Evolutionary conservation across 1,284 basidiomycete genomes (phyloP).

Genomic region (Leccinum pachyderme): DNA sequence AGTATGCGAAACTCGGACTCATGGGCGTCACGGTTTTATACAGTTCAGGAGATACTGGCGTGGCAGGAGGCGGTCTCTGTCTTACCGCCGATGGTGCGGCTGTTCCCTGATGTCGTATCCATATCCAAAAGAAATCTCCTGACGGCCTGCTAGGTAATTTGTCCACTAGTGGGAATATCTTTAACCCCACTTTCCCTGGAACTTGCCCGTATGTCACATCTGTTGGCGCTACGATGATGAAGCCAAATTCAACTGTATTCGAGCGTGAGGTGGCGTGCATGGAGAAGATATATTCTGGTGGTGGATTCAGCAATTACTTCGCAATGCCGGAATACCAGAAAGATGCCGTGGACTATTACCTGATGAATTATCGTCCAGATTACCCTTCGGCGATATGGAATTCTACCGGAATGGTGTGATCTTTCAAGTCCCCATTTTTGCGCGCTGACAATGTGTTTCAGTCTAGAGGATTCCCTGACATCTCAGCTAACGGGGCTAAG

Average conservation of each 20-base stretch:
- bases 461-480: constrained; percentile 46
- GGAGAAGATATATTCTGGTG: constrained; percentile 37
- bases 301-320: constrained; percentile 46
- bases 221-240: constrained; percentile 47
- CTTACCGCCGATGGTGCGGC: constrained; percentile 38
- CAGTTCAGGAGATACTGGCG: constrained; percentile 50
- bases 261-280: constrained; percentile 33
- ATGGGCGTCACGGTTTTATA: constrained; percentile 50
- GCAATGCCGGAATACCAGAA: constrained; percentile 38
- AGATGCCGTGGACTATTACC: constrained; percentile 19
- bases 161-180: constrained; percentile 30
- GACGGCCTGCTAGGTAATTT: constrained; percentile 4
- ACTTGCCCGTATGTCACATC: constrained; percentile 47
- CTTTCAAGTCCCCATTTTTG: not conserved
- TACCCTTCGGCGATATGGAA: constrained; percentile 42
- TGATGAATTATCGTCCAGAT: constrained; percentile 25
- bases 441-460: constrained; percentile 1
- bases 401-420: constrained; percentile 41
- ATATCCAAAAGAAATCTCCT: not conserved
- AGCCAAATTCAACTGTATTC: constrained; percentile 31
- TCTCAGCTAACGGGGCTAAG: constrained; percentile 40
- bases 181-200: constrained; percentile 48
- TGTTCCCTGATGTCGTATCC: not conserved
- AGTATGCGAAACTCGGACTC: constrained; percentile 52
- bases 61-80: constrained; percentile 44